Conservation (phyloP, 2,329 filamentous ascomycete species). For the Cytospora chrysosperma region DNA sequence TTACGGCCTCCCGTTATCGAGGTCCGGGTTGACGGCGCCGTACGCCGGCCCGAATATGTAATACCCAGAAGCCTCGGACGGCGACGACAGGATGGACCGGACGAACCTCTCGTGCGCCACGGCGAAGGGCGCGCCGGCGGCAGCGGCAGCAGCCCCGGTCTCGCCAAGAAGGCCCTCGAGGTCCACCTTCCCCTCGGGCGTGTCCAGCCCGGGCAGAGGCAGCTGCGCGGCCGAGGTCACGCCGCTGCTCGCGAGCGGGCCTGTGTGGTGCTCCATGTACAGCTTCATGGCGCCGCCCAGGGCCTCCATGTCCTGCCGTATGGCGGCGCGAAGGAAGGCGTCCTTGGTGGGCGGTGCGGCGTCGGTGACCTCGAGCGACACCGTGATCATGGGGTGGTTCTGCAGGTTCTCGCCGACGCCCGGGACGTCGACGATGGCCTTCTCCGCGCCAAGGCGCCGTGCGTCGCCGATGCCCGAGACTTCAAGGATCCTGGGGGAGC, state of each 20-base stretch:
- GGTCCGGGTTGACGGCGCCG: conserved; percentile 6
- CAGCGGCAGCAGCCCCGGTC: neutral
- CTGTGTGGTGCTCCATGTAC: conserved; percentile 21
- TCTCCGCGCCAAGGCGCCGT: conserved; percentile 39
- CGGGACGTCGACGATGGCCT: conserved; percentile 29
- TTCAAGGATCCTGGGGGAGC: conserved; percentile 29
- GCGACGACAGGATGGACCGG: conserved; percentile 15
- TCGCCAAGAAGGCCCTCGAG: neutral
- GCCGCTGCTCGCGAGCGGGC: conserved; percentile 21
- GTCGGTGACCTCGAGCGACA: neutral
- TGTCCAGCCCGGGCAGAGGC: neutral
- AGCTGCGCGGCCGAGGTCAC: conserved; percentile 30
- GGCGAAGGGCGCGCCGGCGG: neutral
- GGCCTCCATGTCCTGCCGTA: neutral
- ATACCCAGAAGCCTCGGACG: conserved; percentile 19
- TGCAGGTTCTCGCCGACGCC: conserved; percentile 30
- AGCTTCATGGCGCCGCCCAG: neutral
- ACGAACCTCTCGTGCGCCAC: conserved; percentile 25
- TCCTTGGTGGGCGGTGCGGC: conserved; percentile 33
- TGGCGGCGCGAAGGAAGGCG: neutral
- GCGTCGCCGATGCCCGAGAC: conserved; percentile 31
- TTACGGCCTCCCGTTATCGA: no score
- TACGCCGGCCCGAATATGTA: conserved; percentile 1
- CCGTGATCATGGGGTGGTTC: conserved; percentile 16
- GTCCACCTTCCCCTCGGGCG: neutral